Base-by-base conservation (phyloP, 805 yeast species). In the Ogataea paradorogensis region DNA sequence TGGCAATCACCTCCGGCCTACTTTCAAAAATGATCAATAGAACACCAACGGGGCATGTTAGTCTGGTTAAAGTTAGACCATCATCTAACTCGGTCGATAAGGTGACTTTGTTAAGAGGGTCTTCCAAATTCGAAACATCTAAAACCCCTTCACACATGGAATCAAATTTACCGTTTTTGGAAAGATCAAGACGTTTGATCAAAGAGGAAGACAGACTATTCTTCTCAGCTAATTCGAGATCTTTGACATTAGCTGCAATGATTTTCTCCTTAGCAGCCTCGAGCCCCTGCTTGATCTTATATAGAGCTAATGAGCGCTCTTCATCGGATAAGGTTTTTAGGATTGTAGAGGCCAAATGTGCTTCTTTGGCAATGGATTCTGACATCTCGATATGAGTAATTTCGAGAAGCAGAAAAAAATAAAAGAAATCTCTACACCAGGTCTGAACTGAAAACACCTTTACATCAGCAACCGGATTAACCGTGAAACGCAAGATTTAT, bases 1-100 rank as follows among this genome's bases (percentile, higher is more conserved):
- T 95, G 39, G 99, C 99, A 68, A 93, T 93, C 9, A 93, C 99
- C 61, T 93, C 99, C 27, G 99, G 99, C 56, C 99, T 77, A 22
- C 95, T 80, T 65, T 93, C 99, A 61, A 93, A 93, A 40, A 93
- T 95, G 32, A 93, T 89, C 46, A 93, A 70, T 31, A 93, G 64
- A 0, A 88, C 97, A 14, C 99, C 99, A 5, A 93, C 89, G 10
- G 99, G 99, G 20, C 96, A 85, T 5, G 96, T 83, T 9, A 91
- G 73, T 57, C 96, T 71, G 62, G 80, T 84, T 45, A 93, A 67
- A 35, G 80, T 83, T 48, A 93, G 74, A n/a, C 87, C 95, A 38
- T 88, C 95, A 59, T 93, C 99, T 23, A 93, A 69, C 61, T 87
- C 79, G 30, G 82, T 80, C 26, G 95, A 89, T 52, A 93, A 69